Base-by-base conservation (phyloP, 805 yeast genomes). In the Saccharomyces jurei region DNA sequence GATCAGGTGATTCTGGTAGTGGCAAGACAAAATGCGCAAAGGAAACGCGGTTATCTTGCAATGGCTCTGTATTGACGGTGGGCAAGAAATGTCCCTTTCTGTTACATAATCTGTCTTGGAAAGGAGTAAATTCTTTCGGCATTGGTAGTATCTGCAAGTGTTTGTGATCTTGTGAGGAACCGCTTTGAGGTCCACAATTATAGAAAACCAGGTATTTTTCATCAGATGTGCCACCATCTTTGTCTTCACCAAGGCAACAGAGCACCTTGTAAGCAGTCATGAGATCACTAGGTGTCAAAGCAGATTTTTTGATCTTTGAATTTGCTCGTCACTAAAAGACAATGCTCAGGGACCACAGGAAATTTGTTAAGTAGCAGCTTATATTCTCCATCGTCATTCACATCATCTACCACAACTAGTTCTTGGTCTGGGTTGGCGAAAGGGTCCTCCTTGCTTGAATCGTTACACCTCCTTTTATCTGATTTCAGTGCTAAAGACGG, bases 91-190 rank as follows among this genome's bases (percentile, higher is more conserved):
- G 75, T 8, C 74, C 77, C 36, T 70, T 70, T 2, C 74, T 75
- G 31, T 53, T 58, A 17, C 78, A 73, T n/a, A 78, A 63, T 13
- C 64, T 57, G 49, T 81, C 84, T 51, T 88, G 86, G 65, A 79
- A 82, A 6, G 87, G 79, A 0, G 69, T 70, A 66, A 82, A 84
- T 25, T 75, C 72, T 6, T 72, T 67, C 1, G 96, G 95, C 48
- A 87, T 73, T 48, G 82, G 76, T 78, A 92, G 74, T 70, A 91
- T 83, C 71, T 94, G 99, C 58, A 94, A 71, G 71, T 92, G 99
- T 67, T 88, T 89, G 73, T 92, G 99, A 50, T 87, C 85, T 64
- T 90, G 94, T 0, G 97, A 89, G n/a, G 96, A 96, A 1, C 98
- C 99, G 58, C 95, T 82, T 61, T 82, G 78, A 21, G 83, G 82